Conservation (phyloP, 768 basidiomycete species). For the Trametes cinnabarina region DNA sequence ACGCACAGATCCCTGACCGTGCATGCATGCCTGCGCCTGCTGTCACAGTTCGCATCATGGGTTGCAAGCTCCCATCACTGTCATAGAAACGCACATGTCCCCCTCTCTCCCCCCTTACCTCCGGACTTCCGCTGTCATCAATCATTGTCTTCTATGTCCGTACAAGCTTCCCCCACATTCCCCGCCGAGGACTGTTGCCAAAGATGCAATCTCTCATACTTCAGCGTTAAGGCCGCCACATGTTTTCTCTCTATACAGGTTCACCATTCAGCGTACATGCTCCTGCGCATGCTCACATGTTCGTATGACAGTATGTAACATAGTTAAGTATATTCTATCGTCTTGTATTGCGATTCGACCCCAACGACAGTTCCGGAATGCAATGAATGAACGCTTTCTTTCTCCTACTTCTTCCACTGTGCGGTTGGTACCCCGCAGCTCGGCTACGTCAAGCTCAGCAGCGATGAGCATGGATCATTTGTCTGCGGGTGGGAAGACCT, state of each 20-base stretch:
- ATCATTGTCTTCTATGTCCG: neutral
- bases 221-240: neutral
- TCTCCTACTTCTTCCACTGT: neutral
- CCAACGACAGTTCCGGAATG: neutral
- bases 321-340: conserved; percentile 12
- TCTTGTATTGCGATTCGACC: conserved; percentile 2
- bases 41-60: conserved; percentile 51
- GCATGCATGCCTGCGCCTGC: neutral
- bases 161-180: neutral
- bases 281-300: neutral
- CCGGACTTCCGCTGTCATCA: neutral
- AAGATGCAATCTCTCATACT: too few species aligned
- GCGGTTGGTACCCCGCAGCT: too few species aligned
- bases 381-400: neutral
- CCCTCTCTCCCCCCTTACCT: neutral
- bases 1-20: conserved; percentile 8
- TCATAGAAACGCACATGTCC: conserved; percentile 6
- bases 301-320: conserved; percentile 12
- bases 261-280: neutral
- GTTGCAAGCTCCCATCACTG: conserved; percentile 47
- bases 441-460: too few species aligned
- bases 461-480: too few species aligned
- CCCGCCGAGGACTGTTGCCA: neutral
- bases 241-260: neutral
- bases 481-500: too few species aligned